These are phyloP conservation scores for Niebla homalea DNA, from an alignment of 495 filamentous ascomycete genomes.

Conservation along the genomic window DNA sequence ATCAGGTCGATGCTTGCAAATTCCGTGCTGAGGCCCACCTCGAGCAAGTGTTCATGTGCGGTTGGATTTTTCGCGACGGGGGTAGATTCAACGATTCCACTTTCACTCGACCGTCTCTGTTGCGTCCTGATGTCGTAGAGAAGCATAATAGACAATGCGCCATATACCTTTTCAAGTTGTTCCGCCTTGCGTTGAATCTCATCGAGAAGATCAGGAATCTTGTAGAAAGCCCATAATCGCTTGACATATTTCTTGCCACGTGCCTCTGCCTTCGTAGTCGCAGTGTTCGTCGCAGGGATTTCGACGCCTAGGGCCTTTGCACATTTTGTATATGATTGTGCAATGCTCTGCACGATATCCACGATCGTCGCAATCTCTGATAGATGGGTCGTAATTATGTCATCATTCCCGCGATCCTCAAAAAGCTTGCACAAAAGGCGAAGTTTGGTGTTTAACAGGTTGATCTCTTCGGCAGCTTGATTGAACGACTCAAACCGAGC, in stretches of 20 bases:
- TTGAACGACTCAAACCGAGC: slow-evolving; percentile 14
- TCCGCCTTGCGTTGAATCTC: slow-evolving; percentile 13
- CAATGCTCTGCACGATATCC: slow-evolving; percentile 16
- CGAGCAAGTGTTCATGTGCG: no score
- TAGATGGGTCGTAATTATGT: slow-evolving; percentile 15
- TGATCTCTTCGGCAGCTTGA: slow-evolving; percentile 17
- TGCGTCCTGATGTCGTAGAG: slow-evolving; percentile 15
- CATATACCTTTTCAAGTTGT: slow-evolving; percentile 14
- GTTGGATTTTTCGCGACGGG: no score
- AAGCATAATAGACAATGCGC: slow-evolving; percentile 15
- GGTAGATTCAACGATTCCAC: slow-evolving; percentile 11
- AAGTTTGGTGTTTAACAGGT: slow-evolving; percentile 14
- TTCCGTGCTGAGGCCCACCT: no score
- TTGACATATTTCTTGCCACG: slow-evolving; percentile 16
- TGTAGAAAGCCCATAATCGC: slow-evolving; percentile 13
- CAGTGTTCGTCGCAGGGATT: slow-evolving; percentile 13
- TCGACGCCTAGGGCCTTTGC: slow-evolving; percentile 16
- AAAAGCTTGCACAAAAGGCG: slow-evolving; percentile 15
- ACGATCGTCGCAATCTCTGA: slow-evolving; percentile 17
- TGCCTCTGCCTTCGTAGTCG: slow-evolving; percentile 14
- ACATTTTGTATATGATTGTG: slow-evolving; percentile 13
- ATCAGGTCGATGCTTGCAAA: no score
- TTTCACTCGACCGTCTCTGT: slow-evolving; percentile 16
- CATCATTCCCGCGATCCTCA: slow-evolving; percentile 14
- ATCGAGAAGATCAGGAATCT: slow-evolving; percentile 13